Evolutionary conservation across 2,329 filamentous ascomycete species (phyloP).

Genomic region (Rhinocladiella similis): DNA sequence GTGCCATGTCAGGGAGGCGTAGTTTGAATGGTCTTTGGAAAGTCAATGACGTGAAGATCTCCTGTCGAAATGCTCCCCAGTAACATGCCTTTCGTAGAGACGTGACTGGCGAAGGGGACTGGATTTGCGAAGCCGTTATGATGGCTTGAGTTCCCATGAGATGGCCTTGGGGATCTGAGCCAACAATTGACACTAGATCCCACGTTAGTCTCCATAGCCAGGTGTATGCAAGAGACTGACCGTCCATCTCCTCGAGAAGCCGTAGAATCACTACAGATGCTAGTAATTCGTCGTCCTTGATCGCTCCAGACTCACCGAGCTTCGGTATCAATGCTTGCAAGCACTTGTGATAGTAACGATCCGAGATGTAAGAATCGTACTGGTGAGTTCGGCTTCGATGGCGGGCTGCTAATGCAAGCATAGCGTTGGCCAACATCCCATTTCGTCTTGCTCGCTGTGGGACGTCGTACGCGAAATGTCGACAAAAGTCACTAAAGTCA

Average conservation of each 20-base stretch:
- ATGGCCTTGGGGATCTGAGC: conserved; percentile 9
- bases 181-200: conserved; percentile 2
- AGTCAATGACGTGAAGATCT: conserved; percentile 10
- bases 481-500: conserved; percentile 6
- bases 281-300: conserved; percentile 26
- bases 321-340: conserved; percentile 11
- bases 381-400: conserved; percentile 1
- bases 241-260: conserved; percentile 30
- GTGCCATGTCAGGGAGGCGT: conserved; percentile 1
- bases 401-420: conserved; percentile 7
- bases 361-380: conserved; percentile 3
- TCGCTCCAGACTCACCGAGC: conserved; percentile 3
- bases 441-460: conserved; percentile 1
- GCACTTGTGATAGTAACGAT: conserved; percentile 9
- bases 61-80: conserved; percentile 10
- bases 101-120: conserved; percentile 1
- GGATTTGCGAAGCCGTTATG: conserved; percentile 5
- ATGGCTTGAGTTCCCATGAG: conserved; percentile 10
- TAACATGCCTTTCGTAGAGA: conserved; percentile 9
- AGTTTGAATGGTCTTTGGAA: conserved; percentile 9
- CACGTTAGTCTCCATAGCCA: background rate
- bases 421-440: conserved; percentile 4
- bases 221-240: conserved; percentile 13
- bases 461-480: conserved; percentile 7
- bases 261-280: conserved; percentile 31